These are phyloP conservation scores for Neurospora sp. DNA, from an alignment of 495 filamentous ascomycete species.

Conservation along the genomic window DNA sequence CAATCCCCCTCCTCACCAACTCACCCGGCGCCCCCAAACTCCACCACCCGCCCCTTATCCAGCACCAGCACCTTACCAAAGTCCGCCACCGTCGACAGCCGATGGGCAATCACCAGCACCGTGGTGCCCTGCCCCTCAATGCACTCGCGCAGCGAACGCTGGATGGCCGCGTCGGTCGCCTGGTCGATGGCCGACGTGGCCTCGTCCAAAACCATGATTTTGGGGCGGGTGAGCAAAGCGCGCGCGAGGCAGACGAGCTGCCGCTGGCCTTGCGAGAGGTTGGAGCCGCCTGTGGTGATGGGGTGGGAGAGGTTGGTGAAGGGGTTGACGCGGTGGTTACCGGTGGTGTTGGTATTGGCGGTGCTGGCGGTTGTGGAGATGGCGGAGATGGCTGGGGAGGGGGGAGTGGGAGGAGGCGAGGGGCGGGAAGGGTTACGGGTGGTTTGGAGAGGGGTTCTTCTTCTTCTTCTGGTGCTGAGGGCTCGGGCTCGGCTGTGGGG, in stretches of 20 bases:
- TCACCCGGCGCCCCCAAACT: slow-evolving; percentile 25
- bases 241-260: slow-evolving; percentile 64
- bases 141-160: slow-evolving; percentile 62
- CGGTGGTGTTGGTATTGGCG: background rate
- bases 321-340: slow-evolving; percentile 2
- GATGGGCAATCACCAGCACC: slow-evolving; percentile 68
- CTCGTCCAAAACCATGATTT: slow-evolving; percentile 77
- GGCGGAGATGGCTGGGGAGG: background rate
- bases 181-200: slow-evolving; percentile 75
- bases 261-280: slow-evolving; percentile 47
- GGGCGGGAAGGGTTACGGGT: background rate
- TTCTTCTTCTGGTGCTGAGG: background rate
- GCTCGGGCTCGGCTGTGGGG: background rate
- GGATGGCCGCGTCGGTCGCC: slow-evolving; percentile 56
- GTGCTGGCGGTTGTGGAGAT: background rate
- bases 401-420: background rate
- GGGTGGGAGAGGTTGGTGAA: slow-evolving; percentile 19
- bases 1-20: slow-evolving; percentile 11
- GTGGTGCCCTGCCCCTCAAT: slow-evolving; percentile 59
- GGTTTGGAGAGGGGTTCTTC: background rate
- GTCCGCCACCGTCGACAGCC: slow-evolving; percentile 59
- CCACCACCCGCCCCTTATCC: slow-evolving; percentile 49
- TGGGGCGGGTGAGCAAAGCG: slow-evolving; percentile 60
- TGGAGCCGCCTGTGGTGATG: slow-evolving; percentile 31
- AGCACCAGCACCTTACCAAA: slow-evolving; percentile 63